Evolutionary conservation across 75 land plant species (phyloP), one percentile per base, ranked within the genome.

Genomic region (Isoetes taiwanensis): DNA sequence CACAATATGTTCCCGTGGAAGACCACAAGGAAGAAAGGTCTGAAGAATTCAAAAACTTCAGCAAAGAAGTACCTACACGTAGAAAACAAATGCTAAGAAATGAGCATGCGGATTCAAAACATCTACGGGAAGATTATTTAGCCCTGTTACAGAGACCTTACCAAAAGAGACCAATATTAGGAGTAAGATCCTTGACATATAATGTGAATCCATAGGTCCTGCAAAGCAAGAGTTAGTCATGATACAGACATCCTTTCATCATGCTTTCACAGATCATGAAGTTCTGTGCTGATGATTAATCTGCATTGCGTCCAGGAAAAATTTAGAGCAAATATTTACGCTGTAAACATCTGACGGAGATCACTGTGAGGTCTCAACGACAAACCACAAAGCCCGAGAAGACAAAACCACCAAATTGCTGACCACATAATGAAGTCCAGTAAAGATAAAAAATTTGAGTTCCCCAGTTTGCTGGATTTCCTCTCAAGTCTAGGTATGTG

Each of bases 121-220:
- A 23, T 30, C 34, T 12, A 14, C 32, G 56, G 32, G 56, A 54
- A 31, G 17, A 37, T 20, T 17, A 29, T 64, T 20, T 56, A 27
- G 24, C 25, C 32, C 29, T 64, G 34, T 17, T 53, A 20, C 6
- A 28, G n/a, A 34, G 11, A 12, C 29, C 78, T 74, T 54, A 89
- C 96, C 96, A 90, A 43, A 79, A 66, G 17, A 86, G 62, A 34
- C 96, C 96, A 16, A 86, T 64, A 59, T 90, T 90, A 32, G 96
- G 96, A 35, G 96, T 73, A 16, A 90, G 68, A 66, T 90, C 96
- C 52, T 77, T 68, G 16, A 90, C 86, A 20, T 76, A 68, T 27
- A 90, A 69, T 33, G 82, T 86, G 66, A 86, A 90, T 21, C 85
- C 86, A 76, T 90, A 80, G n/a, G 96, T 86, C 56, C 96, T 90